Conservation (phyloP, 106 monocot species). For the Vanilla planifolia region DNA sequence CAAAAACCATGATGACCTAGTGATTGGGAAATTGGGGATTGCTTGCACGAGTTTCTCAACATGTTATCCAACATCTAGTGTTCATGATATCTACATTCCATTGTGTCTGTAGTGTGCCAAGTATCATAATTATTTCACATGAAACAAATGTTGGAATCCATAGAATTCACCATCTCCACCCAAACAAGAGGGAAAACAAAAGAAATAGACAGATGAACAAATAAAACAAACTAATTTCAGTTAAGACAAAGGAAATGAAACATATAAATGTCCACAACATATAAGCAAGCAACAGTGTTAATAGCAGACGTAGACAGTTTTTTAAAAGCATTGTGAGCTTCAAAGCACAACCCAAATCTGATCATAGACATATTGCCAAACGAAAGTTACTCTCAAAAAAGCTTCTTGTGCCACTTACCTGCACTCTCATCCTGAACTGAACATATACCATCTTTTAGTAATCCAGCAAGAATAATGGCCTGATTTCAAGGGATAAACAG, state of each 20-base stretch:
- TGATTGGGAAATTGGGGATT: too few relatives aligned
- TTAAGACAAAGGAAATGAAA: background rate
- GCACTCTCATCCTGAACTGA: constrained; percentile 98
- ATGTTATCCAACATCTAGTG: too few relatives aligned
- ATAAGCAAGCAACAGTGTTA: background rate
- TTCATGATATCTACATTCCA: too few relatives aligned
- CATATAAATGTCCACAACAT: background rate
- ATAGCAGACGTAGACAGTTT: background rate
- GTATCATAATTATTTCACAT: too few relatives aligned
- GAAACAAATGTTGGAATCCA: too few relatives aligned
- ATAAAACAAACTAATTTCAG: background rate
- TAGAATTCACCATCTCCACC: too few relatives aligned
- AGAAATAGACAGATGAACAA: background rate
- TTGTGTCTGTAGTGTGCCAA: too few relatives aligned
- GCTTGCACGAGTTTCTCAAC: too few relatives aligned
- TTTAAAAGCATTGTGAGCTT: background rate
- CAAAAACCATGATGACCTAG: too few relatives aligned
- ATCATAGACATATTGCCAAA: background rate
- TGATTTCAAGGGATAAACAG: constrained; percentile 23
- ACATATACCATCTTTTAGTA: constrained; percentile 82
- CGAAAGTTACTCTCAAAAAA: background rate
- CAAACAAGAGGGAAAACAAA: background rate
- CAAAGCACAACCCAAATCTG: background rate
- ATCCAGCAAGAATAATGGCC: constrained; percentile 78
- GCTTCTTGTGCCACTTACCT: constrained; percentile 26